Evolutionary conservation across 805 yeast species (phyloP).

Genomic region (Millerago galiae): DNA sequence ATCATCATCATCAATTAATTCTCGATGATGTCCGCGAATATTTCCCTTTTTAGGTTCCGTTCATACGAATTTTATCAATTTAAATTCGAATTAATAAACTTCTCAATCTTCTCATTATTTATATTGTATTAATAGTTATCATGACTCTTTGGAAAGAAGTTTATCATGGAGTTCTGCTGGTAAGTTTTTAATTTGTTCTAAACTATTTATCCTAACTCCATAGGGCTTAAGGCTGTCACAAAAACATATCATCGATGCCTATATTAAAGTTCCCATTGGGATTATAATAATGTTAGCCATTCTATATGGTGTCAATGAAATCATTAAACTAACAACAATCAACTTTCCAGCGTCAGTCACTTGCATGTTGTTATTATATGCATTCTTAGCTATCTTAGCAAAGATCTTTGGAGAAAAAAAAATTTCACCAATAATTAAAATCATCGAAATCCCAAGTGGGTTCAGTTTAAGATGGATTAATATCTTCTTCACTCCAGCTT

Average conservation of each 20-base stretch:
- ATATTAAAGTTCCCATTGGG: conserved; percentile 21
- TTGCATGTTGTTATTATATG: conserved; percentile 56
- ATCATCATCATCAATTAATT: not conserved
- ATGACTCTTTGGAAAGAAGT: no score
- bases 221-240: conserved; percentile 17
- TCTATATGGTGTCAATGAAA: conserved; percentile 23
- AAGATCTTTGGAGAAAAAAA: conserved; percentile 29
- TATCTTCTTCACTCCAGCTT: conserved; percentile 72
- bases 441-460: conserved; percentile 57
- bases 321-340: conserved; percentile 26
- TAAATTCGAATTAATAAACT: no score
- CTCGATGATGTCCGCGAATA: not conserved
- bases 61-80: not conserved
- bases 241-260: conserved; percentile 17
- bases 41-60: not conserved
- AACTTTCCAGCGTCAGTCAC: conserved; percentile 67
- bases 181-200: not conserved
- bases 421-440: conserved; percentile 21
- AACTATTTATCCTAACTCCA: not conserved
- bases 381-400: conserved; percentile 35
- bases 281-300: conserved; percentile 15
- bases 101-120: no score
- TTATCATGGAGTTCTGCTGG: not conserved
- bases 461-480: conserved; percentile 74
- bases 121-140: no score